These are phyloP conservation scores for Arthrinium puccinioides DNA, from an alignment of 2,329 filamentous ascomycete genomes.

Conservation along the genomic window DNA sequence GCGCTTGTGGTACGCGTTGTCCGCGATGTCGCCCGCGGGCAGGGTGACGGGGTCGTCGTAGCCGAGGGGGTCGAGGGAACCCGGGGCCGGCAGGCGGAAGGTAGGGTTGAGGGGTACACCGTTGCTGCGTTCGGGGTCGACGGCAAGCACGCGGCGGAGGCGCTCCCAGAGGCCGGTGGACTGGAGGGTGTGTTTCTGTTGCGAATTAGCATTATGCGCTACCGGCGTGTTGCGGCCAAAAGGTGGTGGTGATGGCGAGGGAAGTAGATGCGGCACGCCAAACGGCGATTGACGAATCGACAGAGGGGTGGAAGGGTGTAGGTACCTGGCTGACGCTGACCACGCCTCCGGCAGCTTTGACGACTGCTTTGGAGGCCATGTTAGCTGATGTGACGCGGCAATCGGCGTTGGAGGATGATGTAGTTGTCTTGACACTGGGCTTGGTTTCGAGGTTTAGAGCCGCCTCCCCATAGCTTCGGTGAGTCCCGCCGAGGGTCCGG, in stretches of 20 bases:
- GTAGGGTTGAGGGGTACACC: conserved; percentile 89
- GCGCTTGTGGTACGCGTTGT: conserved; percentile 96
- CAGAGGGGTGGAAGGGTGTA: not conserved
- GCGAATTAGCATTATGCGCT: not conserved
- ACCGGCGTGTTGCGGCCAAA: not conserved
- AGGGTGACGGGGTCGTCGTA: conserved; percentile 80
- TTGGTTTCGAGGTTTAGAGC: conserved; percentile 2
- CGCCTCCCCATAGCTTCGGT: not conserved
- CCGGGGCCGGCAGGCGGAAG: conserved; percentile 82
- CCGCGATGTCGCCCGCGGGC: conserved; percentile 80
- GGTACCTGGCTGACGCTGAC: conserved; percentile 54
- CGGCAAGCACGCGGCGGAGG: conserved; percentile 68
- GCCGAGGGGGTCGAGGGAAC: conserved; percentile 57
- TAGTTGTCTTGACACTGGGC: not conserved
- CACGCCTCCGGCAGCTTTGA: conserved; percentile 46
- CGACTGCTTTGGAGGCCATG: conserved; percentile 56
- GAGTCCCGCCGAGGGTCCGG: conserved; percentile 1
- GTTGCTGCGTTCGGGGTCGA: conserved; percentile 84
- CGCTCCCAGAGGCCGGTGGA: conserved; percentile 82
- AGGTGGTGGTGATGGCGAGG: not conserved
- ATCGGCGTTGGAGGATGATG: conserved; percentile 8
- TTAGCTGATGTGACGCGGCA: conserved; percentile 24
- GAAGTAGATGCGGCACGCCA: not conserved
- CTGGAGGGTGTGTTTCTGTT: conserved; percentile 91
- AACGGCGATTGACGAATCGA: not conserved